Percentiles rank a stretch among this genome's conserved stretches.
Evolutionary conservation across 371 early-diverging fungal species (phyloP).

Genomic region (Rhizomucor pusillus): DNA sequence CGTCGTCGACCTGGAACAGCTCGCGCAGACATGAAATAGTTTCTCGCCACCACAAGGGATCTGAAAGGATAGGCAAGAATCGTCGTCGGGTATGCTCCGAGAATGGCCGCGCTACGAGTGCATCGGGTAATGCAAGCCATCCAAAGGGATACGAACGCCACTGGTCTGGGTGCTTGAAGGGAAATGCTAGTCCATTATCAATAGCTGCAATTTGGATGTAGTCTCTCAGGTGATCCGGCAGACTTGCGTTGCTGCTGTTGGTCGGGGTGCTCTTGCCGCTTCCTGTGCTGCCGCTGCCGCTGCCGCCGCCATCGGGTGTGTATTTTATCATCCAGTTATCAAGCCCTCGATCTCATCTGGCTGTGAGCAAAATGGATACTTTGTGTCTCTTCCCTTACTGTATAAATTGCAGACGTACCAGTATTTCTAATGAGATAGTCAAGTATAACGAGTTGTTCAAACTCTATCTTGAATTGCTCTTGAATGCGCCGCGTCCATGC

Average conservation of each 20-base stretch:
- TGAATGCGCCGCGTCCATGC: conserved; percentile 67
- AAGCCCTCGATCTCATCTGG: conserved; percentile 65
- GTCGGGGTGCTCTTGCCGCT: conserved; percentile 20
- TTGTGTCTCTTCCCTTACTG: background rate
- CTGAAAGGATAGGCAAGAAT: conserved; percentile 67
- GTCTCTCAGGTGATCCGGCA: conserved; percentile 10
- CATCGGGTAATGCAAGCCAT: conserved; percentile 74
- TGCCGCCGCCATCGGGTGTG: conserved; percentile 37
- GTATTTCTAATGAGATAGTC: conserved; percentile 93
- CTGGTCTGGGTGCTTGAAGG: conserved; percentile 89
- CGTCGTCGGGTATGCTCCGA: conserved; percentile 62
- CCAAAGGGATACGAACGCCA: conserved; percentile 90
- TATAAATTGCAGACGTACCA: conserved; percentile 45
- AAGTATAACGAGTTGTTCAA: conserved; percentile 81
- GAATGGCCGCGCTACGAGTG: conserved; percentile 63
- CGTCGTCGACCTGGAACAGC: conserved; percentile 67
- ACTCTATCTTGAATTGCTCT: conserved; percentile 73
- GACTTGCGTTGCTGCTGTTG: conserved; percentile 20
- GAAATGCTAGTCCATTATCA: conserved; percentile 92
- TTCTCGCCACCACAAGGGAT: conserved; percentile 78
- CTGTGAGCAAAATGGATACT: background rate
- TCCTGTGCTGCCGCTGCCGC: conserved; percentile 21
- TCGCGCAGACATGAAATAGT: conserved; percentile 63
- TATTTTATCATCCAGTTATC: conserved; percentile 92
- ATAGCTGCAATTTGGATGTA: conserved; percentile 79